Percentiles rank a stretch among this genome's conserved stretches.
These are phyloP conservation scores for Taiozyma sp. DNA, from an alignment of 1,139 yeast genomes.

Conservation along the genomic window DNA sequence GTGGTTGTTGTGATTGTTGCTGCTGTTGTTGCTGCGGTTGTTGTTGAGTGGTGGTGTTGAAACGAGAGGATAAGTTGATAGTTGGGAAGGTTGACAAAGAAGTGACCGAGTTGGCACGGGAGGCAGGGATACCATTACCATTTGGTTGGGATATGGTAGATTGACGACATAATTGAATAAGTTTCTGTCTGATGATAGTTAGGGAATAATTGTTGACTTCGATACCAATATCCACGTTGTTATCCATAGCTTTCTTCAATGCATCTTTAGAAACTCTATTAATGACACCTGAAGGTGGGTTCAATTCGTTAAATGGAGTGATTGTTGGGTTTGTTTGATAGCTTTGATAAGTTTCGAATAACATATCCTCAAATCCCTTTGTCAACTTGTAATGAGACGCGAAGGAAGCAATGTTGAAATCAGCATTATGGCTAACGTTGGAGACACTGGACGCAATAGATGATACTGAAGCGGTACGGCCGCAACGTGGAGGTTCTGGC, in stretches of 20 bases:
- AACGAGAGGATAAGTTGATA: conserved; percentile 15
- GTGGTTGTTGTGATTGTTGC: background rate
- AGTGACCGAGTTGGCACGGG: conserved; percentile 18
- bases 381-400: conserved; percentile 27
- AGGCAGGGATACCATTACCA: conserved; percentile 1
- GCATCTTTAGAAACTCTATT: conserved; percentile 34
- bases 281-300: conserved; percentile 38
- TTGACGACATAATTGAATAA: conserved; percentile 26
- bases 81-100: conserved; percentile 16
- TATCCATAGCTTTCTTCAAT: conserved; percentile 22
- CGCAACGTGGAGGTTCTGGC: conserved; percentile 19
- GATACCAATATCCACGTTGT: conserved; percentile 28
- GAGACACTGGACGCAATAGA: conserved; percentile 22
- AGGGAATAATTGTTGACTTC: conserved; percentile 28
- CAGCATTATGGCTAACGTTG: conserved; percentile 18
- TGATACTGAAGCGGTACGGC: conserved; percentile 22
- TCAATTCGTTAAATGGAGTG: conserved; percentile 36
- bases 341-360: conserved; percentile 28
- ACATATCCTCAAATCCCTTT: conserved; percentile 28
- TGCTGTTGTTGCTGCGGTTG: too few species aligned
- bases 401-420: conserved; percentile 19
- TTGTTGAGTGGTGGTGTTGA: conserved; percentile 4
- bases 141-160: conserved; percentile 8
- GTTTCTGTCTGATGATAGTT: conserved; percentile 32
- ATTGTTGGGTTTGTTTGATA: conserved; percentile 33